Evolutionary conservation across 148 eudicot species (phyloP).

Genomic region (Vaccinium vitisidaea): DNA sequence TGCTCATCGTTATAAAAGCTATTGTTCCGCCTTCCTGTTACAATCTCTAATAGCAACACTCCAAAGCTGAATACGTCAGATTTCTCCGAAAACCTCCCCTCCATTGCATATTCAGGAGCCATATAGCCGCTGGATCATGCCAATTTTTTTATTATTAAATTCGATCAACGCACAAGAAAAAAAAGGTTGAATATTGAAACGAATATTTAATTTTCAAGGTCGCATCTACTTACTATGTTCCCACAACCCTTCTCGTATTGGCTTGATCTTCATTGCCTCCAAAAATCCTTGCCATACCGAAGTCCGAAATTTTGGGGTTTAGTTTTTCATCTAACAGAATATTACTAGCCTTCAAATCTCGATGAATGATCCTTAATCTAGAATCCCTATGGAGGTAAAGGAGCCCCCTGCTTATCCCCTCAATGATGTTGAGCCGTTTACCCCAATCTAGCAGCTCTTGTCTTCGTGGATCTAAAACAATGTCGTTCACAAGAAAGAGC

Average conservation of each 20-base stretch:
- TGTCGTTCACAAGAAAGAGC: neutral
- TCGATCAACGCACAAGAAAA: neutral
- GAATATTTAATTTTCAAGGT: neutral
- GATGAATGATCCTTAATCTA: constrained; percentile 45
- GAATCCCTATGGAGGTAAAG: constrained; percentile 62
- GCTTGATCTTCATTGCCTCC: constrained; percentile 53
- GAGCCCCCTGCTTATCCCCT: constrained; percentile 57
- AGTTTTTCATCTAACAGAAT: constrained; percentile 45
- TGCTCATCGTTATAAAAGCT: too few relatives aligned
- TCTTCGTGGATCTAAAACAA: constrained; percentile 19
- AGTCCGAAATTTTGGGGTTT: constrained; percentile 52
- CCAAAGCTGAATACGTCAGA: constrained; percentile 42
- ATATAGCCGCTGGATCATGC: constrained; percentile 30
- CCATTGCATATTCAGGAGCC: constrained; percentile 39
- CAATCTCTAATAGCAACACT: constrained; percentile 38
- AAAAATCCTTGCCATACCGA: constrained; percentile 61
- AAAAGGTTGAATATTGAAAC: neutral
- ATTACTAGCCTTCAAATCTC: constrained; percentile 54
- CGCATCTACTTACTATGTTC: constrained; percentile 54
- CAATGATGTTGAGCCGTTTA: constrained; percentile 42
- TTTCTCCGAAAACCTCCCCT: constrained; percentile 39
- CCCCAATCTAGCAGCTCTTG: constrained; percentile 37
- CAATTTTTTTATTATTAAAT: neutral
- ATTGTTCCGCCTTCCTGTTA: too few relatives aligned
- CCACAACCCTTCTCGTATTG: constrained; percentile 53